Evolutionary conservation across 2,329 filamentous ascomycete genomes (phyloP).

Genomic region (Trichoderma semiorbis): DNA sequence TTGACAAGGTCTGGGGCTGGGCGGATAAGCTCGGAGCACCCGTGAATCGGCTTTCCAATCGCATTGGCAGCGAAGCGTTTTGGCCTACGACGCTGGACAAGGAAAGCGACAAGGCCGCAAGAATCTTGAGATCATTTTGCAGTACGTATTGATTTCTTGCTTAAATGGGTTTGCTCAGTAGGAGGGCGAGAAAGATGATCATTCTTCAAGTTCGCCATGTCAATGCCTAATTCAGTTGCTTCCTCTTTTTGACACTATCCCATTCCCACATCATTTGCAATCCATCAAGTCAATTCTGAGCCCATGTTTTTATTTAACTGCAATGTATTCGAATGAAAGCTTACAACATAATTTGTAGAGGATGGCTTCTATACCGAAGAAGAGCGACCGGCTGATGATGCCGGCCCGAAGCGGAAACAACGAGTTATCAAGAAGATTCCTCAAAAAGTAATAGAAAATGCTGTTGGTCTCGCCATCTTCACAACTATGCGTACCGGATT

Average conservation of each 20-base stretch:
- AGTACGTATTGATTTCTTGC: conserved; percentile 33
- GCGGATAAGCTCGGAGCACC: conserved; percentile 57
- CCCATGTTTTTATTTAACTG: not conserved
- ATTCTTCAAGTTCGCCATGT: not conserved
- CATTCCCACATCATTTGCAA: not conserved
- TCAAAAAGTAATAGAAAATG: conserved; percentile 48
- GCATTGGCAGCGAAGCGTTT: conserved; percentile 68
- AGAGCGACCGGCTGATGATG: conserved; percentile 25
- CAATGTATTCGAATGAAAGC: not conserved
- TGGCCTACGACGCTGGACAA: conserved; percentile 72
- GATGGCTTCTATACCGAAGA: conserved; percentile 50
- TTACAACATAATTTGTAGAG: conserved; percentile 34
- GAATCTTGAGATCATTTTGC: conserved; percentile 71
- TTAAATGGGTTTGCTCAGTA: not conserved
- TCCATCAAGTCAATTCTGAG: not conserved
- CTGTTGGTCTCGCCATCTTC: conserved; percentile 60
- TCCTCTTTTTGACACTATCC: not conserved
- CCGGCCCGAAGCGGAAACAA: conserved; percentile 40
- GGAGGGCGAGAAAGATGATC: not conserved
- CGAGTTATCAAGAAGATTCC: conserved; percentile 46
- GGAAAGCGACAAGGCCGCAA: conserved; percentile 72
- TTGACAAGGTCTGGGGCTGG: conserved; percentile 66
- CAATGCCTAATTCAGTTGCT: not conserved
- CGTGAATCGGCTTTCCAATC: conserved; percentile 65
- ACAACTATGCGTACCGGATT: conserved; percentile 60